phyloP scores from a whole-genome alignment of 805 yeast genomes.

The Lipomyces spencermartinsiae region DNA sequence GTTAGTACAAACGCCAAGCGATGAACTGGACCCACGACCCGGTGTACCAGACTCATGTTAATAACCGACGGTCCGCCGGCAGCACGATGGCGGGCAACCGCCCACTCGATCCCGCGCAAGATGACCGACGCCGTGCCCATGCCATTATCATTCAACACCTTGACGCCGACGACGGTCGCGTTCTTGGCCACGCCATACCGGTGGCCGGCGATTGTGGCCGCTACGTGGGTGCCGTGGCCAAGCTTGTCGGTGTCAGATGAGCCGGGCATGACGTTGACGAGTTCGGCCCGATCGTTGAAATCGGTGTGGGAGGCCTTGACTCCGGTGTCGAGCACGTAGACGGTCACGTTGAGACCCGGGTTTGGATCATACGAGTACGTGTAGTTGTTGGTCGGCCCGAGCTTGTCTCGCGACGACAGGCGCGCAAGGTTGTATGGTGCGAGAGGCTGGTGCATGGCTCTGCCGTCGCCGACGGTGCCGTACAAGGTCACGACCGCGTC shows the following conservation, averaged over 20 bases:
- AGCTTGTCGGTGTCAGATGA: constrained; percentile 62
- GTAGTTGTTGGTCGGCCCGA: neutral
- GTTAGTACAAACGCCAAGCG: constrained; percentile 21
- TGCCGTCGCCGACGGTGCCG: too few species aligned
- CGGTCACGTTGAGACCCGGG: constrained; percentile 40
- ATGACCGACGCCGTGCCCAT: constrained; percentile 85
- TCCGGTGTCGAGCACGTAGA: constrained; percentile 92
- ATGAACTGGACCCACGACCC: neutral
- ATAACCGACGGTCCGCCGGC: constrained; percentile 42
- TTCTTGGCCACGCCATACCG: constrained; percentile 84
- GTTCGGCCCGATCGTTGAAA: constrained; percentile 63
- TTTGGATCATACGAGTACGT: constrained; percentile 21
- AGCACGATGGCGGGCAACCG: constrained; percentile 68
- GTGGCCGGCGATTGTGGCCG: constrained; percentile 89
- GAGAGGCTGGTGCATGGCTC: neutral
- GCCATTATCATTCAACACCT: constrained; percentile 78
- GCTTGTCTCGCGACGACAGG: neutral
- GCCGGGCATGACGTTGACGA: constrained; percentile 43
- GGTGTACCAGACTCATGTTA: constrained; percentile 88
- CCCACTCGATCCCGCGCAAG: constrained; percentile 82
- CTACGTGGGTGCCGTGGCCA: constrained; percentile 97
- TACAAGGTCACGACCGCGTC: constrained; percentile 1
- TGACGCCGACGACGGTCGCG: constrained; percentile 80
- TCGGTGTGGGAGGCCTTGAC: constrained; percentile 77
- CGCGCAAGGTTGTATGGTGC: constrained; percentile 14